phyloP scores from a whole-genome alignment of 208 protist species.

The Leptomonas seymouri region DNA sequence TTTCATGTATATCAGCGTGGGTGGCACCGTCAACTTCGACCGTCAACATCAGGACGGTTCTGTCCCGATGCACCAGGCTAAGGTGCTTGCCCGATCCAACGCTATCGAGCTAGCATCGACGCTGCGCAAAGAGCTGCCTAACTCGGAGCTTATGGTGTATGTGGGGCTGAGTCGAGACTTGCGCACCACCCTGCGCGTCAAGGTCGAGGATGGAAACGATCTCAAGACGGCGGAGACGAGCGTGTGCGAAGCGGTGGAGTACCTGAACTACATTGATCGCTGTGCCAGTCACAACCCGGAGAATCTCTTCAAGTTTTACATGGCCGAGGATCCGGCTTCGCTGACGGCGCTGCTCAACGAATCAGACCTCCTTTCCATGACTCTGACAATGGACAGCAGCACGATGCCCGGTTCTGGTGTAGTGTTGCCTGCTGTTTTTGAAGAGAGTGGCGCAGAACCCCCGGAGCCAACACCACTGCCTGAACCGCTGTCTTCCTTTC shows the following conservation, averaged over 20 bases:
- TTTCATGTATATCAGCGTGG: conserved; percentile 85
- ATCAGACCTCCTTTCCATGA: conserved; percentile 24
- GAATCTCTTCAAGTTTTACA: conserved; percentile 79
- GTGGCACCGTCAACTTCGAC: conserved; percentile 79
- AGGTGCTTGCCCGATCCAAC: conserved; percentile 74
- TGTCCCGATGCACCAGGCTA: conserved; percentile 92
- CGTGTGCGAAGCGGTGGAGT: conserved; percentile 70
- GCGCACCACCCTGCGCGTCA: conserved; percentile 77
- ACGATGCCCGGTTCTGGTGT: conserved; percentile 13
- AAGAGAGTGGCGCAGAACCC: conserved; percentile 8
- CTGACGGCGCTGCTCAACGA: conserved; percentile 55
- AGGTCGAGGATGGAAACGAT: conserved; percentile 91
- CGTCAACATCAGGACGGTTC: conserved; percentile 71
- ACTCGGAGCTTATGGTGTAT: conserved; percentile 67
- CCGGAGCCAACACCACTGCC: conserved; percentile 29
- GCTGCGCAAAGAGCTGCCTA: conserved; percentile 55
- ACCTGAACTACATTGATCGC: conserved; percentile 76
- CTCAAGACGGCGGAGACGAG: conserved; percentile 67
- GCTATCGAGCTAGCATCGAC: conserved; percentile 72
- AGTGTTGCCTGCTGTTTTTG: not conserved
- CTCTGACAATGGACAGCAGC: conserved; percentile 14
- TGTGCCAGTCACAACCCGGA: conserved; percentile 46
- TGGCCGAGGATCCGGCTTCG: conserved; percentile 79
- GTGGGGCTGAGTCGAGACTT: conserved; percentile 67
- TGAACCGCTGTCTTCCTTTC: conserved; percentile 29